phyloP scores from a whole-genome alignment of 2,329 filamentous ascomycete species.

The Fusarium nanum region DNA sequence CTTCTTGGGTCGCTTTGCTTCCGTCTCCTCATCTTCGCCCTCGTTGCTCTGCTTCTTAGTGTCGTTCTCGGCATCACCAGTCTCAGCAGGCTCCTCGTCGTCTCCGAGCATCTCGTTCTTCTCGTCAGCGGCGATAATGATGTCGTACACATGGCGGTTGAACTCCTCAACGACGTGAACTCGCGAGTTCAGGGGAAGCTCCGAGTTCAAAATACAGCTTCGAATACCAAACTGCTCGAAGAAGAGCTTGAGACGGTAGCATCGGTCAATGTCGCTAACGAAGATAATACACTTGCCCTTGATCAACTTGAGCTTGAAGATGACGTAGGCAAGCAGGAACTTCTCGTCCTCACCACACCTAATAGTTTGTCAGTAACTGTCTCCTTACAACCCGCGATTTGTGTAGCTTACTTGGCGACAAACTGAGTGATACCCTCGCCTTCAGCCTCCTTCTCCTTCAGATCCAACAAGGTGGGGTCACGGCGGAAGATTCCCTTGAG shows the following conservation, averaged over 20 bases:
- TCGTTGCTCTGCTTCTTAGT: slow-evolving; percentile 21
- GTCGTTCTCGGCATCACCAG: slow-evolving; percentile 51
- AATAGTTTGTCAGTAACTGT: slow-evolving; percentile 23
- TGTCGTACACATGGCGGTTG: slow-evolving; percentile 96
- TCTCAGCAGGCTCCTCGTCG: slow-evolving; percentile 61
- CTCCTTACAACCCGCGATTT: not conserved
- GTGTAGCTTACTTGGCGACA: slow-evolving; percentile 73
- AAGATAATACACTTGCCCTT: slow-evolving; percentile 84
- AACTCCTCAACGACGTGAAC: slow-evolving; percentile 98
- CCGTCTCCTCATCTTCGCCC: slow-evolving; percentile 48
- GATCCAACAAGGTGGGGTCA: slow-evolving; percentile 80
- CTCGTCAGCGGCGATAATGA: slow-evolving; percentile 96
- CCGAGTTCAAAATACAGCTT: slow-evolving; percentile 92
- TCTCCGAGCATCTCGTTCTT: slow-evolving; percentile 85
- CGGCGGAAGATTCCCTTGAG: slow-evolving; percentile 88
- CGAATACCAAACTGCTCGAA: slow-evolving; percentile 97
- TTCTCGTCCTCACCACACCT: slow-evolving; percentile 97
- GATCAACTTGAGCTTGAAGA: slow-evolving; percentile 93
- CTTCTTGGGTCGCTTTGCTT: slow-evolving; percentile 49
- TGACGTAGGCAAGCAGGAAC: slow-evolving; percentile 90
- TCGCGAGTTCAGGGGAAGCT: slow-evolving; percentile 91
- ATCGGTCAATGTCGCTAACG: slow-evolving; percentile 86
- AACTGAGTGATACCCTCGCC: slow-evolving; percentile 85
- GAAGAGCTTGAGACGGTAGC: slow-evolving; percentile 93
- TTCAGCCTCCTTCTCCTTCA: slow-evolving; percentile 84